These are phyloP conservation scores for Melocanna baccifera DNA, from an alignment of 176 grass and related monocot species.

Conservation along the genomic window DNA sequence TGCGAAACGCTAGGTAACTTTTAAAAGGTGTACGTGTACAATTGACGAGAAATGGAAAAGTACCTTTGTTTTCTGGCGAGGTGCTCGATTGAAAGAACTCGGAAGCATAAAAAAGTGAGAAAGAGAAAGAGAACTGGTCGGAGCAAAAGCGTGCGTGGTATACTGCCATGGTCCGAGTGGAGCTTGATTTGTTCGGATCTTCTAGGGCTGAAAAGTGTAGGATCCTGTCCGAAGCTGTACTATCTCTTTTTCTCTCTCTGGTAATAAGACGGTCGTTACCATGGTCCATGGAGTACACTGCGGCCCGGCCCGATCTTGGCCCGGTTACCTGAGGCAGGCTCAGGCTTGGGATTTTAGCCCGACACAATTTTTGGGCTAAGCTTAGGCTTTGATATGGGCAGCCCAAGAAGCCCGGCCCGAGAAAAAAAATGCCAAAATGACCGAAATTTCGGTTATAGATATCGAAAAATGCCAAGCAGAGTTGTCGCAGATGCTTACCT, in stretches of 20 bases:
- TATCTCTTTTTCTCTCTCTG: neutral
- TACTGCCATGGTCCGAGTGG: neutral
- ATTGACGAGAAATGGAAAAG: neutral
- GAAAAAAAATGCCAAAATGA: too few species aligned
- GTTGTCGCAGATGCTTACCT: conserved; percentile 37
- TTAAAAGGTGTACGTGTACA: neutral
- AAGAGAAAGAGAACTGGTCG: neutral
- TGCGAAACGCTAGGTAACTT: neutral
- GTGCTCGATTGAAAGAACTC: neutral
- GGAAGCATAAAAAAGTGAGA: neutral
- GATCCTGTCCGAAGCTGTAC: neutral
- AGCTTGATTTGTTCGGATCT: neutral
- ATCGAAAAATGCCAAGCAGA: too few species aligned
- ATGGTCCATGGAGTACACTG: too few species aligned
- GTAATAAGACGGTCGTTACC: neutral
- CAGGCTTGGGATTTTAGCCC: too few species aligned
- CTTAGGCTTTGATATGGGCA: too few species aligned
- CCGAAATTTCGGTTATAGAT: too few species aligned
- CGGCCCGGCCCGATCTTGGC: too few species aligned
- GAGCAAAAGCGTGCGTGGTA: neutral
- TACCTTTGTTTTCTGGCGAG: neutral
- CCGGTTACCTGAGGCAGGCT: too few species aligned
- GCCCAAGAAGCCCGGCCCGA: too few species aligned
- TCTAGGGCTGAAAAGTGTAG: neutral
- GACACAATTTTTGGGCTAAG: too few species aligned